phyloP scores from a whole-genome alignment of 75 land plant species.

The Cupressus sempervirens region DNA sequence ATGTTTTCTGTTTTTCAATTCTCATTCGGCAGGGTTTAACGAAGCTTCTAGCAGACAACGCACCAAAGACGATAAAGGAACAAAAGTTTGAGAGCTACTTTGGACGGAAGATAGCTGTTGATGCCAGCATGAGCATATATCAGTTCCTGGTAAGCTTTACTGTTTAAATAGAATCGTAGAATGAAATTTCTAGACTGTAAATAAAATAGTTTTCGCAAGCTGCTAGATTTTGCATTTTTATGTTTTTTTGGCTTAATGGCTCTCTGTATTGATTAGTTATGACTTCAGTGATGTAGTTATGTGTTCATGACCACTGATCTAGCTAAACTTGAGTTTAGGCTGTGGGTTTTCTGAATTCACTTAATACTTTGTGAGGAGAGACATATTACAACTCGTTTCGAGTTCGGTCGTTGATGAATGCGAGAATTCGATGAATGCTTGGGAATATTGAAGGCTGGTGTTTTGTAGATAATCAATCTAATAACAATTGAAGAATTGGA shows the following conservation, averaged over 20 bases:
- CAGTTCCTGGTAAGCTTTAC: slow-evolving; percentile 16
- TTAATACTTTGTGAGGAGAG: too few relatives aligned
- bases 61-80: slow-evolving; percentile 82
- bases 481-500: too few relatives aligned
- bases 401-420: too few relatives aligned
- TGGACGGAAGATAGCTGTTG: slow-evolving; percentile 88
- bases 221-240: not conserved
- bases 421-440: too few relatives aligned
- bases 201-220: not conserved
- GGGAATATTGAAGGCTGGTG: too few relatives aligned
- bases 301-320: not conserved
- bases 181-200: not conserved
- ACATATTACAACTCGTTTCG: too few relatives aligned
- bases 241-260: not conserved
- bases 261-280: not conserved
- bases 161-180: not conserved
- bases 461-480: too few relatives aligned
- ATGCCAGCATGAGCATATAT: slow-evolving; percentile 99
- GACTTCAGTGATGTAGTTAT: not conserved
- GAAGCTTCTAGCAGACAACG: slow-evolving; percentile 92
- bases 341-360: not conserved
- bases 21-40: slow-evolving; percentile 66
- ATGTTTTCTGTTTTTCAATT: not conserved
- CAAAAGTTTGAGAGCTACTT: slow-evolving; percentile 85
- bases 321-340: not conserved